Evolutionary conservation across 352 stramenopile genomes (phyloP).

Genomic region (Phytophthora brassicae): DNA sequence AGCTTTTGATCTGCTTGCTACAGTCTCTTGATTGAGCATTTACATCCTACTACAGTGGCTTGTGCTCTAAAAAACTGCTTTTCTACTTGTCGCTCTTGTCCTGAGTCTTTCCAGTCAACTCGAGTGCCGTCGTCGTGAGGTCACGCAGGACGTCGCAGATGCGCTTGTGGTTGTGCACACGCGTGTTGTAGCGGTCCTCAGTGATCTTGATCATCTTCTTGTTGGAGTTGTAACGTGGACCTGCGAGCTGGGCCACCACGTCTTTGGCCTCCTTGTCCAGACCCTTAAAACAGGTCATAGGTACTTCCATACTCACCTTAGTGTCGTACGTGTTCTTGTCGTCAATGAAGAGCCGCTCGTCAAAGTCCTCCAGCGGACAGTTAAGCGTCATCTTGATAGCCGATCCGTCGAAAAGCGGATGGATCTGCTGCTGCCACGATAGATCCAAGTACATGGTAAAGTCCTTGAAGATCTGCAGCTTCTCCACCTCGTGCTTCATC

Average conservation of each 20-base stretch:
- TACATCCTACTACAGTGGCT: slow-evolving; percentile 8
- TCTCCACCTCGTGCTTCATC: slow-evolving; percentile 89
- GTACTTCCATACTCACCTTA: slow-evolving; percentile 82
- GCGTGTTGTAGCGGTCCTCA: slow-evolving; percentile 76
- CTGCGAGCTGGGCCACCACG: slow-evolving; percentile 67
- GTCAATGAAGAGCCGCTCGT: slow-evolving; percentile 78
- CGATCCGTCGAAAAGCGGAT: slow-evolving; percentile 69
- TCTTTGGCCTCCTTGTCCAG: slow-evolving; percentile 51
- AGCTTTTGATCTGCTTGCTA: slow-evolving; percentile 8
- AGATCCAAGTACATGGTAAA: slow-evolving; percentile 73
- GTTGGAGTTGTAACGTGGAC: slow-evolving; percentile 76
- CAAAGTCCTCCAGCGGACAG: slow-evolving; percentile 78
- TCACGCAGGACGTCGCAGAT: slow-evolving; percentile 83
- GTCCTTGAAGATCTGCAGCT: slow-evolving; percentile 81
- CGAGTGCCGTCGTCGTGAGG: slow-evolving; percentile 66
- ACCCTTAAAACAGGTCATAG: slow-evolving; percentile 61
- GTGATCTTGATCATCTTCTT: slow-evolving; percentile 80
- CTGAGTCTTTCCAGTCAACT: no score
- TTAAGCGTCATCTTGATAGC: slow-evolving; percentile 76
- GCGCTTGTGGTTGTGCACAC: slow-evolving; percentile 85
- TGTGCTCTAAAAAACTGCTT: no score
- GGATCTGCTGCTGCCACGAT: slow-evolving; percentile 82
- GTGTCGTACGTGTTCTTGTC: slow-evolving; percentile 83
- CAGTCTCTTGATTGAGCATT: slow-evolving; percentile 17
- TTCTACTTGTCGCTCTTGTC: slow-evolving; percentile 22